These are phyloP conservation scores for Francoa sonchifolia DNA, from an alignment of 441 rosid genomes.

Conservation along the genomic window DNA sequence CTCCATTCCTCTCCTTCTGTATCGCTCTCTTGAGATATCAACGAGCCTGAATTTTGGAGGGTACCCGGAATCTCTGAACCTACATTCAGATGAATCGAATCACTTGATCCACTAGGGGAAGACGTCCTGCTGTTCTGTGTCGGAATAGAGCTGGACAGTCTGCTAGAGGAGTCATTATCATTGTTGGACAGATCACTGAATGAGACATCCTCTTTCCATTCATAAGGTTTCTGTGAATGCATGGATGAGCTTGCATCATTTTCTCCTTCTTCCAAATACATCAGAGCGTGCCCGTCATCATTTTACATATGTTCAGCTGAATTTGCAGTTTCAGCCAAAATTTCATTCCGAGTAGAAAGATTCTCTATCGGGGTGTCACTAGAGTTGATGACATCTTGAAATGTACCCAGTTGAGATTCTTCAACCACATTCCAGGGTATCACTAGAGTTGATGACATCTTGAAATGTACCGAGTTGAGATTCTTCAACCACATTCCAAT, in stretches of 20 bases:
- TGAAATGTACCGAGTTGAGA: conserved; percentile 8
- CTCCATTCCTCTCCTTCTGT: no score
- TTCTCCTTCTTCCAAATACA: conserved; percentile 30
- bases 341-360: no score
- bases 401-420: conserved; percentile 6
- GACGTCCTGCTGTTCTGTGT: conserved; percentile 13
- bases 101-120: conserved; percentile 41
- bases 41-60: no score
- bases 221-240: conserved; percentile 15
- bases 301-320: conserved; percentile 21
- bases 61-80: no score
- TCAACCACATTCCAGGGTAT: conserved; percentile 1
- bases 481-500: not conserved
- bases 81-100: conserved; percentile 45
- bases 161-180: conserved; percentile 19
- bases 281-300: conserved; percentile 17
- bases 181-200: conserved; percentile 60
- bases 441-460: no score
- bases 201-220: conserved; percentile 35
- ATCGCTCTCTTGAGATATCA: no score
- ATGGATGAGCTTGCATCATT: conserved; percentile 12
- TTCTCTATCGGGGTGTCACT: no score
- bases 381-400: conserved; percentile 12
- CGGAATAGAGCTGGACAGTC: conserved; percentile 16
- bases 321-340: conserved; percentile 15